Percentiles rank a stretch among this genome's conserved stretches.
These are phyloP conservation scores for Hordeum marinum DNA, from an alignment of 176 grass and related monocot species.

Conservation along the genomic window DNA sequence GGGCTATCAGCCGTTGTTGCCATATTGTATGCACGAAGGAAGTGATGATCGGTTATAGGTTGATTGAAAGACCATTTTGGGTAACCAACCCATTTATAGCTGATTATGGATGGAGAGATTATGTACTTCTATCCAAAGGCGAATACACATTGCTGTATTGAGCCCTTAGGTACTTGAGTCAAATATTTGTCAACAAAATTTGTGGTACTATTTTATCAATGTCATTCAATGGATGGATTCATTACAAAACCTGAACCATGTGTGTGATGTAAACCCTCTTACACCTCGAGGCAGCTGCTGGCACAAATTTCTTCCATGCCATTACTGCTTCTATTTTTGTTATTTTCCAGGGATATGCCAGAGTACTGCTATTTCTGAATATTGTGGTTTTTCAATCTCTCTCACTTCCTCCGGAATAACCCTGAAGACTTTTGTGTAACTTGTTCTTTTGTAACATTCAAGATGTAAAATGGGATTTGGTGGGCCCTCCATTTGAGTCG, in stretches of 20 bases:
- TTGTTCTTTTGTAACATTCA: not conserved
- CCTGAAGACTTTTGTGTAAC: not conserved
- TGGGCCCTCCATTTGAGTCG: not conserved
- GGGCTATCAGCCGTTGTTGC: slow-evolving; percentile 53
- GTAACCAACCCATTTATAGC: slow-evolving; percentile 23
- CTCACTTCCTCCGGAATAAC: not conserved
- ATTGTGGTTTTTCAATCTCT: not conserved
- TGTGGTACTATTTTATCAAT: slow-evolving; percentile 7
- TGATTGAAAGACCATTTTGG: slow-evolving; percentile 1
- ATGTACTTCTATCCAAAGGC: slow-evolving; percentile 15
- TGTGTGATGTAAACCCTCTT: not conserved
- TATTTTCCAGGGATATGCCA: too few relatives aligned
- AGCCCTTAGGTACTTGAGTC: slow-evolving; percentile 10
- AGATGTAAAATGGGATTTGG: not conserved
- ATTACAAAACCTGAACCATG: not conserved
- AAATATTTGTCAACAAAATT: slow-evolving; percentile 18
- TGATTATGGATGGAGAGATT: slow-evolving; percentile 18
- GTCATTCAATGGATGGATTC: slow-evolving; percentile 1
- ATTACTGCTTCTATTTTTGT: not conserved
- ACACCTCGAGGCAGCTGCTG: not conserved
- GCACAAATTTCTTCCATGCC: not conserved
- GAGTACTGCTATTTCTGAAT: not conserved
- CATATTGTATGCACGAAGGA: slow-evolving; percentile 48
- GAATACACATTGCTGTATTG: not conserved
- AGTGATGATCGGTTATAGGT: slow-evolving; percentile 27